Evolutionary conservation across 2,329 filamentous ascomycete species (phyloP).

Genomic region (Pyrenochaeta sp.): DNA sequence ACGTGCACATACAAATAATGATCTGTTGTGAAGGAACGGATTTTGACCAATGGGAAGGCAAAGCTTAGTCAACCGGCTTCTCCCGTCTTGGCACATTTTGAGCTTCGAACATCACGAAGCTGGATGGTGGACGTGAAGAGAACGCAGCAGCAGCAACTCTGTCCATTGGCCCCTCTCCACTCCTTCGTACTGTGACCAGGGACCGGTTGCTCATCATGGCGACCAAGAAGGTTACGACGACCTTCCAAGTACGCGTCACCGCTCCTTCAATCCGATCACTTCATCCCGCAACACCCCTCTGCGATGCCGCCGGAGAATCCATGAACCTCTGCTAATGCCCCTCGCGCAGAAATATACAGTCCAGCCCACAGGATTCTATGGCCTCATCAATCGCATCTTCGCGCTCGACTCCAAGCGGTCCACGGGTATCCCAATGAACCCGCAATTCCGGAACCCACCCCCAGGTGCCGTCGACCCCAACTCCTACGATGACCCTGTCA

Average conservation of each 20-base stretch:
- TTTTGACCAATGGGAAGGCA: conserved; percentile 21
- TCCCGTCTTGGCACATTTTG: conserved; percentile 32
- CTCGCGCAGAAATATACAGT: conserved; percentile 87
- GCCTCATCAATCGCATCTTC: conserved; percentile 76
- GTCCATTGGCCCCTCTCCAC: conserved; percentile 34
- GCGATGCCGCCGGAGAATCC: background rate
- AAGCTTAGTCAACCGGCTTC: conserved; percentile 23
- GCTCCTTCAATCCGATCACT: conserved; percentile 1
- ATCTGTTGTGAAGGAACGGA: background rate
- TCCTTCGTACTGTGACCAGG: conserved; percentile 17
- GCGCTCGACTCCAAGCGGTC: conserved; percentile 88
- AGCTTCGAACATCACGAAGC: conserved; percentile 37
- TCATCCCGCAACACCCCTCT: conserved; percentile 14
- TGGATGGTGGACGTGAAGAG: conserved; percentile 24
- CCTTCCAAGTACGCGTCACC: conserved; percentile 37
- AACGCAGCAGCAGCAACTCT: conserved; percentile 20
- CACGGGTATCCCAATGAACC: conserved; percentile 90
- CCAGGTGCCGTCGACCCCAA: conserved; percentile 76
- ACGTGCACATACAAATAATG: background rate
- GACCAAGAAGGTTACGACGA: conserved; percentile 39
- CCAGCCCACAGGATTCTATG: conserved; percentile 89
- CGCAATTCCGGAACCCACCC: conserved; percentile 86
- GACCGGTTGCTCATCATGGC: conserved; percentile 35
- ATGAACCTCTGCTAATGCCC: conserved; percentile 18
- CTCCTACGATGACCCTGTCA: conserved; percentile 82